Evolutionary conservation across 2,329 filamentous ascomycete species (phyloP).

Genomic region (Xylariaceae sp.): DNA sequence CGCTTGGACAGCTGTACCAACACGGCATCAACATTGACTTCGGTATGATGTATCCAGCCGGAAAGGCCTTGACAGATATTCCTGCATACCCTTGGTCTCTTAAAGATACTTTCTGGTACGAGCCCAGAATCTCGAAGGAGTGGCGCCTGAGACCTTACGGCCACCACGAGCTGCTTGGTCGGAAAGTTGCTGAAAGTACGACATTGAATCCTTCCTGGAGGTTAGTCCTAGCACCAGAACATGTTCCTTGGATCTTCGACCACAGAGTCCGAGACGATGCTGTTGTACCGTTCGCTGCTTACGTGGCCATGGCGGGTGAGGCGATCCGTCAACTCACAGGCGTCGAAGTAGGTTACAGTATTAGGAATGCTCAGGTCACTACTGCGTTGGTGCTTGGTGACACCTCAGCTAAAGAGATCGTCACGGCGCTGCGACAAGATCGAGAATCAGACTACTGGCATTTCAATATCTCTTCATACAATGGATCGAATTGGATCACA

Average conservation of each 20-base stretch:
- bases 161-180: constrained; percentile 14
- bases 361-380: constrained; percentile 31
- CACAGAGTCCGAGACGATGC: constrained; percentile 31
- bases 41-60: background rate
- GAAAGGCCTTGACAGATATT: constrained; percentile 11
- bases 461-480: constrained; percentile 32
- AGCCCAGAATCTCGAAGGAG: constrained; percentile 11
- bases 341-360: constrained; percentile 20
- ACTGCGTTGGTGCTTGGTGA: constrained; percentile 34
- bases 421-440: constrained; percentile 31
- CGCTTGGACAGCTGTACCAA: constrained; percentile 20
- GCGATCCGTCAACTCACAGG: constrained; percentile 29
- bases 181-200: background rate
- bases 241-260: constrained; percentile 37
- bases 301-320: constrained; percentile 37
- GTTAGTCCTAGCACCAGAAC: constrained; percentile 32
- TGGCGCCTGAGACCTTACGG: constrained; percentile 1
- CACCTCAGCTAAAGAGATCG: constrained; percentile 28
- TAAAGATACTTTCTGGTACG: constrained; percentile 14
- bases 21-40: constrained; percentile 18
- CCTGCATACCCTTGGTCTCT: constrained; percentile 22
- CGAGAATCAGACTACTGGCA: constrained; percentile 31
- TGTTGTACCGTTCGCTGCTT: constrained; percentile 36
- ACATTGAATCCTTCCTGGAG: constrained; percentile 26
- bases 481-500: constrained; percentile 26